Evolutionary conservation across 192 early-diverging fungal species (phyloP), one percentile per base, ranked within the genome.

Genomic region (Dissophora globulifera): DNA sequence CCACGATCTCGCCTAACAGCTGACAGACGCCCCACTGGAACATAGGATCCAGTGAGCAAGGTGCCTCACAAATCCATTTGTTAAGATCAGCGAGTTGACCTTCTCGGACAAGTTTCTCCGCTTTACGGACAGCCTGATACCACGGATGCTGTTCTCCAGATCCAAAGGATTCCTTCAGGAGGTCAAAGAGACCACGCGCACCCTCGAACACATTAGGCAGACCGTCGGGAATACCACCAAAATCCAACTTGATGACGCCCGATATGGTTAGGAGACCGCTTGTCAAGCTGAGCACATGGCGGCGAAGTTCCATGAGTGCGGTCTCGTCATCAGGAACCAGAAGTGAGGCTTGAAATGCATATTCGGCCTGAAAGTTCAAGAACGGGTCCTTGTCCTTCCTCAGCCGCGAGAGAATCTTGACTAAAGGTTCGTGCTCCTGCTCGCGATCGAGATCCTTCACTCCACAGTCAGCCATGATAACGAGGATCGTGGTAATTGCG

Each of bases 21-120:
- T 58, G 56, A 26, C 56, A 58, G 3, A 58, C 29, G 0, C 56
- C 56, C 56, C 40, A 43, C 19, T 45, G 41, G 42, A 58, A 58
- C 13, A 58, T 12, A n/a, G n/a, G n/a, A n/a, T n/a, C n/a, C n/a
- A n/a, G n/a, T n/a, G n/a, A n/a, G n/a, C 27, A 32, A 0, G 58
- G 45, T 20, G 58, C 58, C 11, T 60, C 45, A 22, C 17, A 2
- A n/a, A 60, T 33, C 8, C 31, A 17, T 0, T 17, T 60, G 30
- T 49, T 60, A 8, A 60, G 45, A 31, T 60, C 58, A 27, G 29
- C 30, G 15, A 60, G 43, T 33, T 32, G 58, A 3, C 58, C 58
- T 7, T 23, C 10, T 20, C 58, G 58, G 20, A 60, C 46, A 48
- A 60, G 46, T 8, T 7, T n/a, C 45, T 45, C 10, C 12, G 58